phyloP scores from a whole-genome alignment of 768 basidiomycete species.

The Podaxis sp. region DNA sequence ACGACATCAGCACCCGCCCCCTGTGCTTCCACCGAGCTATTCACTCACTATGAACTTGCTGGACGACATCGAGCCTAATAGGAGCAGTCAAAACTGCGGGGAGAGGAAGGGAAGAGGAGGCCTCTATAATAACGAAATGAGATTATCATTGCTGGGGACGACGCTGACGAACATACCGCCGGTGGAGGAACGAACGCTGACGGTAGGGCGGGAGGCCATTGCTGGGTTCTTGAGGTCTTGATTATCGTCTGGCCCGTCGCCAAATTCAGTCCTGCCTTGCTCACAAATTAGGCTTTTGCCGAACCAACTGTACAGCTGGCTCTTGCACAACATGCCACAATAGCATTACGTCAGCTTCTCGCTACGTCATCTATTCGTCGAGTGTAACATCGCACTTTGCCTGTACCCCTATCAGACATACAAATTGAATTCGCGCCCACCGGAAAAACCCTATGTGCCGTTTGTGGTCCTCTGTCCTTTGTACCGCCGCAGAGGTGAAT shows the following conservation, averaged over 20 bases:
- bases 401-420: no score
- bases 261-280: constrained; percentile 20
- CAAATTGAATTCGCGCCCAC: no score
- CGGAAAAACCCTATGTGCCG: no score
- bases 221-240: constrained; percentile 43
- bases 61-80: constrained; percentile 97
- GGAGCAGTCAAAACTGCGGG: constrained; percentile 97
- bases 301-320: constrained; percentile 36
- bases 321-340: background rate
- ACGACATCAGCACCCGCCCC: constrained; percentile 14
- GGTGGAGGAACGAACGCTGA: constrained; percentile 73
- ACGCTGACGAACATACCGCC: constrained; percentile 54
- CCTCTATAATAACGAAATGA: constrained; percentile 47
- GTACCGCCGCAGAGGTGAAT: no score
- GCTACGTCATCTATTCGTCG: background rate
- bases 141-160: constrained; percentile 1
- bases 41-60: constrained; percentile 95
- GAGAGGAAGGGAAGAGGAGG: constrained; percentile 85
- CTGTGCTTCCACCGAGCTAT: background rate
- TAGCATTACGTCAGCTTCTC: background rate
- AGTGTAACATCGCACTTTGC: no score
- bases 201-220: constrained; percentile 95
- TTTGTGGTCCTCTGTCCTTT: no score
- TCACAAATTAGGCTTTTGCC: constrained; percentile 40
- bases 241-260: constrained; percentile 26